Conservation (phyloP, 768 basidiomycete genomes). For the Panaeolus cyanescens region DNA sequence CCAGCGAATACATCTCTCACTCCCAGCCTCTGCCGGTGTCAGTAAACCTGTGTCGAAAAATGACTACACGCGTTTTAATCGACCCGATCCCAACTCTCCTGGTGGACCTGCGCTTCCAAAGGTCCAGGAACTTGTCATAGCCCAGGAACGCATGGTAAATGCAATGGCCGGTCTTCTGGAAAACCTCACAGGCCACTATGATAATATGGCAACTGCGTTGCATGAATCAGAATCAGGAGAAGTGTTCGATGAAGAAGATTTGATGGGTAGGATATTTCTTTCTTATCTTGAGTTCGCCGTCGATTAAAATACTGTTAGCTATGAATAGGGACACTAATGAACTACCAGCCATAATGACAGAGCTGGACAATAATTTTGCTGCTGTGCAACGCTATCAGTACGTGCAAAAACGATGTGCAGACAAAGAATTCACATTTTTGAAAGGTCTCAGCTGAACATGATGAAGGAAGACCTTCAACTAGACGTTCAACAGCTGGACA, state of each 20-base stretch:
- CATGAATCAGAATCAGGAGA: constrained; percentile 72
- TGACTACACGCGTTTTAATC: constrained; percentile 11
- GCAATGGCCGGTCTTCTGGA: constrained; percentile 78
- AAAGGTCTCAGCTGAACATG: constrained; percentile 55
- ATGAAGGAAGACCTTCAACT: constrained; percentile 45
- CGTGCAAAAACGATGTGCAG: constrained; percentile 24
- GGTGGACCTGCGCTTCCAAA: constrained; percentile 24
- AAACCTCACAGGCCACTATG: constrained; percentile 72
- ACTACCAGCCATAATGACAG: constrained; percentile 71
- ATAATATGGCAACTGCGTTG: constrained; percentile 71
- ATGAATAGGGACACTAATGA: constrained; percentile 85
- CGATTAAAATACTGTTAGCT: constrained; percentile 37
- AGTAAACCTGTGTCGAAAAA: not conserved
- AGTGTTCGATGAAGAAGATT: constrained; percentile 65
- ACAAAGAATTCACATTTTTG: too few relatives aligned
- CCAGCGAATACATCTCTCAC: constrained; percentile 49
- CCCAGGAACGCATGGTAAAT: constrained; percentile 57
- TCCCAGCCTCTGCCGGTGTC: constrained; percentile 39
- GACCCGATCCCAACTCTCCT: constrained; percentile 11
- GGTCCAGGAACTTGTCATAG: constrained; percentile 49
- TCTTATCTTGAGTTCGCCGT: not conserved
- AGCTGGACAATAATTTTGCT: constrained; percentile 62
- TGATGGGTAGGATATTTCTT: constrained; percentile 49
- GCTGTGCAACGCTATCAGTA: constrained; percentile 61
- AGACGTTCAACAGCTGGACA: constrained; percentile 50